A percentile compares a stretch with the other conserved stretches of the same genome.
Conservation (phyloP, 2,329 filamentous ascomycete genomes). For the Davidsoniella australis region DNA sequence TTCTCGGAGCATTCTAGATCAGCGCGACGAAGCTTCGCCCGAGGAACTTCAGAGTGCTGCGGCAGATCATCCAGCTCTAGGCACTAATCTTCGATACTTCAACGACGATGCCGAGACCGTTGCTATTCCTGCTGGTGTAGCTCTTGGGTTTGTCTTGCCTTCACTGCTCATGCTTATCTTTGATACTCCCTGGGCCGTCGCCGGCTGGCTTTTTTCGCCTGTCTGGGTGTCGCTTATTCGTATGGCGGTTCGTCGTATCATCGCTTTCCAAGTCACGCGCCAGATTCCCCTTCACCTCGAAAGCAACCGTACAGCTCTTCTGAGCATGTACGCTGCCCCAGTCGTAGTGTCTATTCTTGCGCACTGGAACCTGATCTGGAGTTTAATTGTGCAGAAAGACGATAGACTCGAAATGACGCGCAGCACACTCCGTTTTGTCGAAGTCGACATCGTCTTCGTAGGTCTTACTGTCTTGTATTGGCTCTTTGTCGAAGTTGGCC, state of each 20-base stretch:
- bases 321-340: slow-evolving; percentile 29
- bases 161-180: slow-evolving; percentile 29
- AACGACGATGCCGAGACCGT: slow-evolving; percentile 33
- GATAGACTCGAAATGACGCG: slow-evolving; percentile 34
- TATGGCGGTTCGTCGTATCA: slow-evolving; percentile 19
- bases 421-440: slow-evolving; percentile 27
- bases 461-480: slow-evolving; percentile 34
- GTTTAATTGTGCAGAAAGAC: slow-evolving; percentile 21
- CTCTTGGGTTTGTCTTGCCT: slow-evolving; percentile 30
- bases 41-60: slow-evolving; percentile 15
- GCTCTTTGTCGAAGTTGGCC: slow-evolving; percentile 34
- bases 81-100: slow-evolving; percentile 22
- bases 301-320: slow-evolving; percentile 22
- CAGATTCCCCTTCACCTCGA: slow-evolving; percentile 25
- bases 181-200: slow-evolving; percentile 22
- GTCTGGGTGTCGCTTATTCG: slow-evolving; percentile 30
- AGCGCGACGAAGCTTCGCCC: slow-evolving; percentile 14
- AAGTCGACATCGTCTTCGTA: slow-evolving; percentile 29
- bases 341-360: slow-evolving; percentile 26
- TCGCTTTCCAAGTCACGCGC: slow-evolving; percentile 16
- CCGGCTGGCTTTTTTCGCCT: slow-evolving; percentile 35
- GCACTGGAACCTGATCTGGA: slow-evolving; percentile 27
- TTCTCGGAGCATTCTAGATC: slow-evolving; percentile 21
- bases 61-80: slow-evolving; percentile 18
- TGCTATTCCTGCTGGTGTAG: slow-evolving; percentile 34